Conservation (phyloP, 129 eudicot species). For the Flaveria brownii region DNA sequence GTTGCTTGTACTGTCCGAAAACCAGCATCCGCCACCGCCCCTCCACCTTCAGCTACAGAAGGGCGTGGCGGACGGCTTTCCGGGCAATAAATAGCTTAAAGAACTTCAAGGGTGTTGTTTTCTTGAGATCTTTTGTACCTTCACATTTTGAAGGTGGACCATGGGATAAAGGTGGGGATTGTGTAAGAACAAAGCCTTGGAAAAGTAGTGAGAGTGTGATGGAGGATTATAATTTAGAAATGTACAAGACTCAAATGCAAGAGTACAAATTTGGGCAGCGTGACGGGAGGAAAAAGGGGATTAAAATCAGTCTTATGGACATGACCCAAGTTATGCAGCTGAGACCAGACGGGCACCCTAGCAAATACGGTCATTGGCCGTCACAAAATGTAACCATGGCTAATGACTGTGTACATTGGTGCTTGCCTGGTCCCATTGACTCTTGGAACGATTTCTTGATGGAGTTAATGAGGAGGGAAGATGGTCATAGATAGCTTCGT, state of each 20-base stretch:
- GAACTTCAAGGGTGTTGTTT: slow-evolving; percentile 52
- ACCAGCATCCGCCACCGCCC: slow-evolving; percentile 39
- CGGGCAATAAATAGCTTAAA: slow-evolving; percentile 46
- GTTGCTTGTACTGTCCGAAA: slow-evolving; percentile 66
- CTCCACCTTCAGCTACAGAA: slow-evolving; percentile 53
- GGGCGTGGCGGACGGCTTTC: slow-evolving; percentile 63
- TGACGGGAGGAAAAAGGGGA: slow-evolving; percentile 44
- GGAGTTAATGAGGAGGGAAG: slow-evolving; percentile 57
- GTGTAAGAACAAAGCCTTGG: slow-evolving; percentile 60
- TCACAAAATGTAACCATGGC: slow-evolving; percentile 39
- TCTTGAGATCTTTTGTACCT: slow-evolving; percentile 66
- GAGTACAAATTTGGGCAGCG: slow-evolving; percentile 58
- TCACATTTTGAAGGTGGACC: slow-evolving; percentile 75
- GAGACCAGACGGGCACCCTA: slow-evolving; percentile 93
- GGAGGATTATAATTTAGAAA: slow-evolving; percentile 50
- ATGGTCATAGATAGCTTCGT: slow-evolving; percentile 1
- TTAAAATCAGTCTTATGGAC: slow-evolving; percentile 52
- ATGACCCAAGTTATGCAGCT: slow-evolving; percentile 54
- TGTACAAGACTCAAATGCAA: slow-evolving; percentile 61
- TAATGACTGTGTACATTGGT: slow-evolving; percentile 85
- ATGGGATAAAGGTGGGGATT: slow-evolving; percentile 88
- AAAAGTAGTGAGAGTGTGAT: slow-evolving; percentile 41
- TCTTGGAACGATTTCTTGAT: slow-evolving; percentile 68
- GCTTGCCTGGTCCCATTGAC: slow-evolving; percentile 79
- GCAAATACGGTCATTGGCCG: slow-evolving; percentile 71